Evolutionary conservation across 768 basidiomycete genomes (phyloP).

Genomic region (Calvatia gigantea): DNA sequence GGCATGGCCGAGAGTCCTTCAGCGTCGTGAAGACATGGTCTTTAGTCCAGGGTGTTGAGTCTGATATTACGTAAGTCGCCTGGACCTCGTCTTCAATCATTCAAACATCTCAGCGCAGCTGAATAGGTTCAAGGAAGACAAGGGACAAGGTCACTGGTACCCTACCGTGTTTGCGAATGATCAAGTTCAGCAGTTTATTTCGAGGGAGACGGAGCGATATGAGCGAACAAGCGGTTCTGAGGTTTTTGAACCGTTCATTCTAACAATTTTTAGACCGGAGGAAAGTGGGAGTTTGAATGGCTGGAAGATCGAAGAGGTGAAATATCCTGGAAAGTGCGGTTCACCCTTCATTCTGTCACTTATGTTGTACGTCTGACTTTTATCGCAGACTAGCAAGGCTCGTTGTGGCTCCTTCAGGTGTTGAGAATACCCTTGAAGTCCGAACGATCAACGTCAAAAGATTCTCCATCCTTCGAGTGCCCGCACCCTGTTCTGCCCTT

Average conservation of each 20-base stretch:
- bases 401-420: constrained; percentile 18
- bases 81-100: neutral
- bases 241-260: constrained; percentile 44
- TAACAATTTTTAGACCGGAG: constrained; percentile 67
- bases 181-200: constrained; percentile 53
- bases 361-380: neutral
- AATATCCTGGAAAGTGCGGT: constrained; percentile 68
- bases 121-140: constrained; percentile 58
- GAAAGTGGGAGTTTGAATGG: constrained; percentile 73
- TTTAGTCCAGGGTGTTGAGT: constrained; percentile 27
- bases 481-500: neutral
- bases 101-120: neutral
- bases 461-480: constrained; percentile 11
- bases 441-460: constrained; percentile 13
- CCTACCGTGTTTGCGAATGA: constrained; percentile 50
- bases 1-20: constrained; percentile 74
- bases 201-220: neutral
- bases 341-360: neutral
- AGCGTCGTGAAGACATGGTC: constrained; percentile 56
- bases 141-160: constrained; percentile 70
- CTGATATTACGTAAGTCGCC: constrained; percentile 47
- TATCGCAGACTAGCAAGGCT: constrained; percentile 35
- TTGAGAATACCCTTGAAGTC: neutral
- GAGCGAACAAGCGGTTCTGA: neutral
- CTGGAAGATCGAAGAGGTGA: constrained; percentile 57